A percentile compares a stretch with the other conserved stretches of the same genome.
Evolutionary conservation across 371 early-diverging fungal genomes (phyloP).

Genomic region (Apophysomyces sp.): DNA sequence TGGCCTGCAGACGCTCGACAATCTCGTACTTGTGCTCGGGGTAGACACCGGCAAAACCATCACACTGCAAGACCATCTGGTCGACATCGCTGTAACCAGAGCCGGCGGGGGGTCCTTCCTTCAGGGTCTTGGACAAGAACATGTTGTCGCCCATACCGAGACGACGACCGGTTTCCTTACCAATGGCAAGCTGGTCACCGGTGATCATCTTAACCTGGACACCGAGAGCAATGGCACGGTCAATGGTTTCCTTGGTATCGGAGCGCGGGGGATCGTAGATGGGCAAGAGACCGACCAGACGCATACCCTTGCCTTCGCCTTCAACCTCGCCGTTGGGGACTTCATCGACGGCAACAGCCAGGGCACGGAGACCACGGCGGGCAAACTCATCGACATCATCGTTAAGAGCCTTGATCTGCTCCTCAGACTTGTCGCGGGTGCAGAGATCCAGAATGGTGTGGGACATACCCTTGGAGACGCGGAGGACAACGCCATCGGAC

Average conservation of each 20-base stretch:
- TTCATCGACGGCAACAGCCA: constrained; percentile 66
- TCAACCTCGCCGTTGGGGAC: constrained; percentile 52
- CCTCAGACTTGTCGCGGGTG: constrained; percentile 59
- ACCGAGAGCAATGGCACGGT: constrained; percentile 77
- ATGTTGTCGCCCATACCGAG: constrained; percentile 66
- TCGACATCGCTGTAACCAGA: constrained; percentile 72
- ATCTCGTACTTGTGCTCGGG: constrained; percentile 92
- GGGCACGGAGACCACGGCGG: constrained; percentile 76
- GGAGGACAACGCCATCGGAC: constrained; percentile 55
- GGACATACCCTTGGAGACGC: constrained; percentile 70
- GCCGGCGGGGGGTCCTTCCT: constrained; percentile 61
- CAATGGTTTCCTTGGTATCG: constrained; percentile 76
- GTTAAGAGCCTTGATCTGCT: constrained; percentile 41
- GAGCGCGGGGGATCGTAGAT: constrained; percentile 88
- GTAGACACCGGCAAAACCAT: constrained; percentile 85
- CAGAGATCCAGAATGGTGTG: constrained; percentile 65
- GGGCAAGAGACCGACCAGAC: constrained; percentile 64
- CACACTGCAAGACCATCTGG: constrained; percentile 69
- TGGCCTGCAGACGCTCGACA: constrained; percentile 80
- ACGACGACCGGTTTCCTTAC: constrained; percentile 75
- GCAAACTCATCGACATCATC: constrained; percentile 71
- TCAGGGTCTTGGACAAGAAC: constrained; percentile 69
- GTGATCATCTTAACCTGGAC: constrained; percentile 92
- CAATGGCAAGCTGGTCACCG: constrained; percentile 88
- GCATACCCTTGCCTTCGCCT: constrained; percentile 57